These are phyloP conservation scores for Suillus decipiens DNA, from an alignment of 768 basidiomycete genomes.

Conservation along the genomic window DNA sequence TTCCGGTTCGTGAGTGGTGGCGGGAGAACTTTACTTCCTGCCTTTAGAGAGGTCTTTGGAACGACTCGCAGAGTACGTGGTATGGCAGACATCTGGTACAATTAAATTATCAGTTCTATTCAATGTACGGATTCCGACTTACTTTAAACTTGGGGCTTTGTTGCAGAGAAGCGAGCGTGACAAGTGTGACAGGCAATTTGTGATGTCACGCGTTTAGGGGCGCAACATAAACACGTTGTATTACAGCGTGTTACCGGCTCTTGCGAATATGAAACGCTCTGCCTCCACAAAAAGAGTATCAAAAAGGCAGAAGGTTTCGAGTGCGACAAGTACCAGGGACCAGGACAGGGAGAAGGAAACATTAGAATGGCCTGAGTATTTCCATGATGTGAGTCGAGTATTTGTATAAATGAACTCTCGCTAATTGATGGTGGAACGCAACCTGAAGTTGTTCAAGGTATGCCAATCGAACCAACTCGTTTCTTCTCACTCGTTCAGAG, in stretches of 20 bases:
- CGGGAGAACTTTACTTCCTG: slow-evolving; percentile 22
- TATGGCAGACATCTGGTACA: slow-evolving; percentile 3
- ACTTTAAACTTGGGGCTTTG: background rate
- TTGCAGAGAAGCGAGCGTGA: background rate
- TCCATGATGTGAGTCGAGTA: slow-evolving; percentile 43
- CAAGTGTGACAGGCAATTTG: background rate
- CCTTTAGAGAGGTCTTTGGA: slow-evolving; percentile 33
- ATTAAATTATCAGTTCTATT: background rate
- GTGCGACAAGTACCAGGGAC: slow-evolving; percentile 12
- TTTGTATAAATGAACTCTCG: background rate
- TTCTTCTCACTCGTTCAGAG: background rate
- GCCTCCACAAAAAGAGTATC: background rate
- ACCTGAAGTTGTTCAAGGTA: slow-evolving; percentile 61
- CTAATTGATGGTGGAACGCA: slow-evolving; percentile 9
- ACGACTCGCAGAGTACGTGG: slow-evolving; percentile 37
- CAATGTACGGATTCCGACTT: background rate
- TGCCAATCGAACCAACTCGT: slow-evolving; percentile 9
- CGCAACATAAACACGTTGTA: background rate
- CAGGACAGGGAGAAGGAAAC: slow-evolving; percentile 24
- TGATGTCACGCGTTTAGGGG: slow-evolving; percentile 6
- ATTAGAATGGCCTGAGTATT: slow-evolving; percentile 62
- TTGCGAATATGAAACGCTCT: slow-evolving; percentile 6
- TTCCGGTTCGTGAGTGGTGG: slow-evolving; percentile 35
- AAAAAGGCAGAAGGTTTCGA: slow-evolving; percentile 21
- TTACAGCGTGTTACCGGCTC: slow-evolving; percentile 17